These are phyloP conservation scores for Alternaria tenuissima DNA, from an alignment of 2,329 filamentous ascomycete genomes.

Conservation along the genomic window DNA sequence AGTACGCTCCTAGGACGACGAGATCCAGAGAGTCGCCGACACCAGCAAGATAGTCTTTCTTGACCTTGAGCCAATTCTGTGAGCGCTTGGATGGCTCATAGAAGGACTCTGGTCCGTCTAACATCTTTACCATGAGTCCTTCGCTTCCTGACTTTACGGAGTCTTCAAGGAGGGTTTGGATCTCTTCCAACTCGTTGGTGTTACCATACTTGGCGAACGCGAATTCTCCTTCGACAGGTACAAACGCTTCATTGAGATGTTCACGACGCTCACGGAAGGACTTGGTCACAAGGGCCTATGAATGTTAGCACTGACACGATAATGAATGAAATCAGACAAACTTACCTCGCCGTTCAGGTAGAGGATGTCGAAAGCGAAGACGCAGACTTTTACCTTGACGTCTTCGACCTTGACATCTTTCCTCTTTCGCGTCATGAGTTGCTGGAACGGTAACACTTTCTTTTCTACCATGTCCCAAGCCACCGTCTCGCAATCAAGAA, in stretches of 20 bases:
- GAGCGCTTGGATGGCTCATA: constrained; percentile 97
- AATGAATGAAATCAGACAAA: background rate
- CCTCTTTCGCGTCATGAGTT: constrained; percentile 96
- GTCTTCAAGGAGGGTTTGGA: constrained; percentile 90
- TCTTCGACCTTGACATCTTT: constrained; percentile 97
- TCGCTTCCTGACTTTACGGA: constrained; percentile 96
- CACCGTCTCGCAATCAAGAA: constrained; percentile 97
- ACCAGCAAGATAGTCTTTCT: constrained; percentile 95
- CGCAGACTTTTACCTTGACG: constrained; percentile 94
- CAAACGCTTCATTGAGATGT: constrained; percentile 76
- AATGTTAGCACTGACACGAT: constrained; percentile 28
- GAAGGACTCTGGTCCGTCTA: constrained; percentile 89
- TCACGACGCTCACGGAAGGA: constrained; percentile 83
- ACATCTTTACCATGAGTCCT: constrained; percentile 99
- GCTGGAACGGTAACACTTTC: constrained; percentile 96
- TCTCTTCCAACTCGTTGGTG: constrained; percentile 89
- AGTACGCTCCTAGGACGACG: constrained; percentile 93
- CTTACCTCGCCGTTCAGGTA: constrained; percentile 86
- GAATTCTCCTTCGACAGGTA: constrained; percentile 86
- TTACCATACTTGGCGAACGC: constrained; percentile 87
- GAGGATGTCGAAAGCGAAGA: constrained; percentile 94
- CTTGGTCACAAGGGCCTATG: constrained; percentile 79
- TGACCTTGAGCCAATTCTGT: constrained; percentile 98
- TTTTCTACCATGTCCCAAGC: constrained; percentile 96
- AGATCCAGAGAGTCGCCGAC: constrained; percentile 96